Conservation (phyloP, 1,284 basidiomycete genomes). For the Anthracocystis panici-leucophaei region DNA sequence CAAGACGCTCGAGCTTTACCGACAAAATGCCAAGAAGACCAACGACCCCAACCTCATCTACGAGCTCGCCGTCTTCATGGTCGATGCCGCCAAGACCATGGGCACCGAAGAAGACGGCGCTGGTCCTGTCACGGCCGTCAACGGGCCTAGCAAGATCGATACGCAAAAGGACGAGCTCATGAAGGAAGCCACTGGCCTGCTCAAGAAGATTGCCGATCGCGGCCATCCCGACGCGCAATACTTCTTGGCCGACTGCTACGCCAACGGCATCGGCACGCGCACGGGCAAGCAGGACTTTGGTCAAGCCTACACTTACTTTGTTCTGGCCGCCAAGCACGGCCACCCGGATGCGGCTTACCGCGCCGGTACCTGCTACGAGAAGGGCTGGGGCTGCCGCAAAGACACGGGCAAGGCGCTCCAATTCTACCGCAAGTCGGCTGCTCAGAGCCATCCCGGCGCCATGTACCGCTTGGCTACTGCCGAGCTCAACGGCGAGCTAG, state of each 20-base stretch:
- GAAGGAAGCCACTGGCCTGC: slow-evolving; percentile 88
- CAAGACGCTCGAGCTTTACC: slow-evolving; percentile 94
- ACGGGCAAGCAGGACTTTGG: slow-evolving; percentile 91
- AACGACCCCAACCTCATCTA: slow-evolving; percentile 97
- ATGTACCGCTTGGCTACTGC: slow-evolving; percentile 96
- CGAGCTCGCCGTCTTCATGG: slow-evolving; percentile 98
- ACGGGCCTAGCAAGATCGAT: slow-evolving; percentile 43
- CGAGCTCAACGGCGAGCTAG: slow-evolving; percentile 94
- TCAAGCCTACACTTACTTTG: slow-evolving; percentile 93
- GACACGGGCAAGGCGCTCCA: slow-evolving; percentile 91
- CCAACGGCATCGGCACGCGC: slow-evolving; percentile 92
- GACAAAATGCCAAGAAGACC: slow-evolving; percentile 96
- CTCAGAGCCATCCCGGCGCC: slow-evolving; percentile 89
- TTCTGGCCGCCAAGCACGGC: slow-evolving; percentile 97
- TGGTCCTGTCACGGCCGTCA: slow-evolving; percentile 27
- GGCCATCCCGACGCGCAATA: slow-evolving; percentile 95
- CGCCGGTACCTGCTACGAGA: slow-evolving; percentile 96
- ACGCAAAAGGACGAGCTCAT: slow-evolving; percentile 75
- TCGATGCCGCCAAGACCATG: slow-evolving; percentile 78
- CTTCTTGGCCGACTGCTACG: slow-evolving; percentile 96
- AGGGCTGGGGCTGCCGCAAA: slow-evolving; percentile 95
- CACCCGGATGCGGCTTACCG: slow-evolving; percentile 96
- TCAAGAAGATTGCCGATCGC: slow-evolving; percentile 90
- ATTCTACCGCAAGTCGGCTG: slow-evolving; percentile 91
- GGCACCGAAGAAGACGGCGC: slow-evolving; percentile 40